Percentiles rank a stretch among this genome's conserved stretches.
Evolutionary conservation across 768 basidiomycete species (phyloP).

Genomic region (Lepiota brunneoincarnata): DNA sequence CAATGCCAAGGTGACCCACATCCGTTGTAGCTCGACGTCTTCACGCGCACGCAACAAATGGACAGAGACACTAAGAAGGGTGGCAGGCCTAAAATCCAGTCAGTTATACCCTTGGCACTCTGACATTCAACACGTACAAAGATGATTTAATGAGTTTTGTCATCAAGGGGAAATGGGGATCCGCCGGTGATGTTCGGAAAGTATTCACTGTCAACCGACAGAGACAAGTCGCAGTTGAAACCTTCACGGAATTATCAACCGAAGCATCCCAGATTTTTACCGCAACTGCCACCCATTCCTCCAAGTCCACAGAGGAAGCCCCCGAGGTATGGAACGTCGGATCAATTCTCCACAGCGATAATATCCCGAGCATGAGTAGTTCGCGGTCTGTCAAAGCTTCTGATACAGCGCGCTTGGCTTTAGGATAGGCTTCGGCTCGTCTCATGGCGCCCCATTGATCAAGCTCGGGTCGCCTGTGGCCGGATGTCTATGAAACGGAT

Average conservation of each 20-base stretch:
- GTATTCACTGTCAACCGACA: constrained; percentile 41
- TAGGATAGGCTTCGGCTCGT: constrained; percentile 55
- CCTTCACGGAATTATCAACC: constrained; percentile 64
- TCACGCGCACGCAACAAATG: constrained; percentile 59
- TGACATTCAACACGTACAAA: constrained; percentile 34
- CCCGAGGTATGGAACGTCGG: constrained; percentile 52
- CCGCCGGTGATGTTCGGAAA: constrained; percentile 38
- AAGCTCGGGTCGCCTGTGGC: constrained; percentile 53
- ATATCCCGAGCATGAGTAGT: constrained; percentile 63
- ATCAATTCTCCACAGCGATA: constrained; percentile 64
- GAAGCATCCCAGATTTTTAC: constrained; percentile 60
- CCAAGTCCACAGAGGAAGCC: constrained; percentile 36
- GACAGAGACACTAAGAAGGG: constrained; percentile 48
- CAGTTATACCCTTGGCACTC: constrained; percentile 7
- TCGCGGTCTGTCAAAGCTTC: constrained; percentile 70
- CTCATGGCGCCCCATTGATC: constrained; percentile 56
- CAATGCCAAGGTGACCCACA: constrained; percentile 66
- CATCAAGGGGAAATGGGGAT: constrained; percentile 33
- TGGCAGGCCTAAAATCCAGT: constrained; percentile 32
- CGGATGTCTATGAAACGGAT: constrained; percentile 18
- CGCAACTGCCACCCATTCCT: constrained; percentile 44
- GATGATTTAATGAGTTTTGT: constrained; percentile 43
- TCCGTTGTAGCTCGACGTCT: constrained; percentile 59
- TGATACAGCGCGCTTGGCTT: constrained; percentile 48
- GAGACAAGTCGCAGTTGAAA: constrained; percentile 52